A percentile compares a stretch with the other conserved stretches of the same genome.
phyloP scores from a whole-genome alignment of 2,329 filamentous ascomycete species.

The Colletotrichum limetticola region DNA sequence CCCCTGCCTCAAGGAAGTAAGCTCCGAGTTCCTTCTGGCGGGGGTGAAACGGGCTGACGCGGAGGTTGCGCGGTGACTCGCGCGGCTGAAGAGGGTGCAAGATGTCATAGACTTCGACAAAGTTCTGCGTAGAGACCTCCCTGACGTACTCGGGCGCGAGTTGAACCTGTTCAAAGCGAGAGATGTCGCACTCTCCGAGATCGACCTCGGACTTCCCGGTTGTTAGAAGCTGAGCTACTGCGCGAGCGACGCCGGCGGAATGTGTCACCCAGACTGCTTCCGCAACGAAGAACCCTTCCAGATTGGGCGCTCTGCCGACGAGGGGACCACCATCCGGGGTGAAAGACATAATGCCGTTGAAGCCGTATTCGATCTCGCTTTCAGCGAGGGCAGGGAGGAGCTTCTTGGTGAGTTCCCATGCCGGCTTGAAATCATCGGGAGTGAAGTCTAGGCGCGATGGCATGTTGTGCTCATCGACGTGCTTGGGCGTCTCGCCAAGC shows the following conservation, averaged over 20 bases:
- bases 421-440: slow-evolving; percentile 67
- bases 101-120: slow-evolving; percentile 74
- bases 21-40: slow-evolving; percentile 66
- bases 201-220: slow-evolving; percentile 65
- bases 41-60: slow-evolving; percentile 67
- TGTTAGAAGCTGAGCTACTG: slow-evolving; percentile 68
- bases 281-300: slow-evolving; percentile 72
- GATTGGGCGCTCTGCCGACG: slow-evolving; percentile 65
- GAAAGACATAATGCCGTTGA: slow-evolving; percentile 75
- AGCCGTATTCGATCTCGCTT: slow-evolving; percentile 65
- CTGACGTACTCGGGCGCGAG: slow-evolving; percentile 64
- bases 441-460: slow-evolving; percentile 72
- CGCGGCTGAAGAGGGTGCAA: slow-evolving; percentile 69
- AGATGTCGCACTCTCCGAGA: slow-evolving; percentile 67
- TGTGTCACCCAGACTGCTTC: slow-evolving; percentile 76
- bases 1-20: slow-evolving; percentile 68
- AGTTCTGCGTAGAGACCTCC: slow-evolving; percentile 70
- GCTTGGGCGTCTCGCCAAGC: slow-evolving; percentile 61
- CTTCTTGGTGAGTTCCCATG: slow-evolving; percentile 66
- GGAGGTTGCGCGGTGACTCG: slow-evolving; percentile 66
- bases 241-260: slow-evolving; percentile 70
- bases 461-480: slow-evolving; percentile 70
- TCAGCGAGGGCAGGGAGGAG: slow-evolving; percentile 63
- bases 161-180: slow-evolving; percentile 71
- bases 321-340: slow-evolving; percentile 72